Evolutionary conservation across 129 eudicot species (phyloP).

Genomic region (Tagetes patula): DNA sequence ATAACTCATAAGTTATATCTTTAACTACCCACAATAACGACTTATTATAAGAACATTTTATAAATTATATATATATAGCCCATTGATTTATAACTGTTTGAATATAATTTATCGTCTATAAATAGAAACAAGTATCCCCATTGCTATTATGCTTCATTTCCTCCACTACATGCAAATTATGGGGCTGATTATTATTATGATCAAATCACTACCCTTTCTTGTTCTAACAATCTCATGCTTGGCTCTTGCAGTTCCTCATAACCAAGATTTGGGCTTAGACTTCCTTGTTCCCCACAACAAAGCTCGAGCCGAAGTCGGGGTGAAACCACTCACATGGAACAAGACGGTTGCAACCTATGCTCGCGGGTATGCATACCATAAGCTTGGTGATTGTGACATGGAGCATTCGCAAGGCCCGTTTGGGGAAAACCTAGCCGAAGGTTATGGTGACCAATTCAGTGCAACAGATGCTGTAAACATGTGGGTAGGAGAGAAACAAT

Average conservation of each 20-base stretch:
- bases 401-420: slow-evolving; percentile 46
- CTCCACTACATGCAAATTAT: background rate
- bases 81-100: background rate
- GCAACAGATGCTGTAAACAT: slow-evolving; percentile 47
- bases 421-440: slow-evolving; percentile 67
- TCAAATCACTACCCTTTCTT: slow-evolving; percentile 16
- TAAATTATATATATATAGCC: background rate
- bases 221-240: slow-evolving; percentile 19
- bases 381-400: slow-evolving; percentile 44
- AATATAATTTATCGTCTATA: slow-evolving; percentile 3
- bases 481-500: slow-evolving; percentile 56
- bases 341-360: slow-evolving; percentile 54
- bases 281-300: slow-evolving; percentile 59
- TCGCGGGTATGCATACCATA: slow-evolving; percentile 36
- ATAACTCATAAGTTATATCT: background rate
- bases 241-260: slow-evolving; percentile 4
- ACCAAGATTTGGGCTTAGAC: slow-evolving; percentile 26
- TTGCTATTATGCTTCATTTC: slow-evolving; percentile 24
- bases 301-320: slow-evolving; percentile 57
- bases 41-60: background rate
- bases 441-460: slow-evolving; percentile 44
- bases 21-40: background rate
- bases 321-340: slow-evolving; percentile 63
- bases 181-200: background rate
- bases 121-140: slow-evolving; percentile 20